Conservation (phyloP, 2,329 filamentous ascomycete species). For the Eurotiales sp. region DNA sequence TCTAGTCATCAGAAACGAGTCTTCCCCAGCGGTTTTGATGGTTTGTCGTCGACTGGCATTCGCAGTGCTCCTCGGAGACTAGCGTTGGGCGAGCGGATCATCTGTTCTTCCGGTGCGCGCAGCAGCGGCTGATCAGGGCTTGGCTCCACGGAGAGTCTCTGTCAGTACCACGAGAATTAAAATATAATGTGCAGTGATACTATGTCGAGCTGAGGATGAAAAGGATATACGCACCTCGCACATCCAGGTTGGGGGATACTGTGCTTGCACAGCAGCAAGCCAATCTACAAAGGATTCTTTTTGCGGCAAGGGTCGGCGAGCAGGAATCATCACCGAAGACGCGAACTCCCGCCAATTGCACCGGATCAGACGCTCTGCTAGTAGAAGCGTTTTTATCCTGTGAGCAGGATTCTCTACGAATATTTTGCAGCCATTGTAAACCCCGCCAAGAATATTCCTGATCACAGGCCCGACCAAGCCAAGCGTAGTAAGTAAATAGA, state of each 20-base stretch:
- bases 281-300: conserved; percentile 9
- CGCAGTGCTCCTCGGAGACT: conserved; percentile 10
- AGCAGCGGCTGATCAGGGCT: not conserved
- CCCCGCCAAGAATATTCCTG: not conserved
- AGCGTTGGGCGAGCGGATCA: conserved; percentile 12
- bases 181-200: not conserved
- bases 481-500: not conserved
- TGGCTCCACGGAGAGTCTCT: conserved; percentile 4
- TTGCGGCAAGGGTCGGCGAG: not conserved
- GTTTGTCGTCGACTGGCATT: conserved; percentile 6
- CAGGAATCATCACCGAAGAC: not conserved
- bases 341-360: not conserved
- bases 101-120: conserved; percentile 12
- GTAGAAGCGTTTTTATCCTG: not conserved
- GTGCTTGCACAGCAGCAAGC: conserved; percentile 1
- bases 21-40: conserved; percentile 3
- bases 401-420: conserved; percentile 10
- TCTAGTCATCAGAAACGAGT: conserved; percentile 4
- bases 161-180: conserved; percentile 6
- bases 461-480: not conserved
- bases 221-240: conserved; percentile 17
- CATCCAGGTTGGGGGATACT: conserved; percentile 11
- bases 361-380: conserved; percentile 2
- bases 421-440: not conserved
- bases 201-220: conserved; percentile 2